A percentile compares a stretch with the other conserved stretches of the same genome.
Evolutionary conservation across 2,329 filamentous ascomycete species (phyloP).

Genomic region (Aspergillus jensenii): DNA sequence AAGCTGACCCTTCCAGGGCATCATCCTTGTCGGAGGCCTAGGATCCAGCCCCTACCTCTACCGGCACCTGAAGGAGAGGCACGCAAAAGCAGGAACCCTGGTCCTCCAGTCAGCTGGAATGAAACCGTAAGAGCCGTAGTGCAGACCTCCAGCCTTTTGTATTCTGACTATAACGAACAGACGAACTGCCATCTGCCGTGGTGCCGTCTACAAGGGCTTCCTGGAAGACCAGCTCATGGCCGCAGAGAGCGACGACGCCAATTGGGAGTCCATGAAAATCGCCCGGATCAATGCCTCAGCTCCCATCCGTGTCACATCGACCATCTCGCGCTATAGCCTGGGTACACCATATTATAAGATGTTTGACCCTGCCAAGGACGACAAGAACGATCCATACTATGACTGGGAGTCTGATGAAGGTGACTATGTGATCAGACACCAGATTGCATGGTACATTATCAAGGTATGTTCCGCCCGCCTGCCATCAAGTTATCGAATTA

Average conservation of each 20-base stretch:
- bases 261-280: background rate
- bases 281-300: background rate
- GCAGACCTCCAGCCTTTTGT: no score
- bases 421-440: background rate
- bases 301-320: constrained; percentile 1
- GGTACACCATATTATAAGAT: background rate
- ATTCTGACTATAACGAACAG: no score
- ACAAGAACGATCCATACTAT: background rate
- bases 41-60: constrained; percentile 6
- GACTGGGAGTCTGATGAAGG: background rate
- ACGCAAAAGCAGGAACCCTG: background rate
- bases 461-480: background rate
- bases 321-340: constrained; percentile 1
- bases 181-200: constrained; percentile 4
- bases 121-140: background rate
- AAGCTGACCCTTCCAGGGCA: background rate
- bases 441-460: constrained; percentile 1
- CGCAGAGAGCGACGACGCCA: background rate
- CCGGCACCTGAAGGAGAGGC: background rate
- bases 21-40: constrained; percentile 6
- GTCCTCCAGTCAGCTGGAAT: constrained; percentile 4
- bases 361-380: background rate
- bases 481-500: background rate
- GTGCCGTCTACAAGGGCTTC: constrained; percentile 2
- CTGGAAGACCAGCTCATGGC: background rate